Conservation (phyloP, 2,329 filamentous ascomycete genomes). For the Achaetomium macrosporum region DNA sequence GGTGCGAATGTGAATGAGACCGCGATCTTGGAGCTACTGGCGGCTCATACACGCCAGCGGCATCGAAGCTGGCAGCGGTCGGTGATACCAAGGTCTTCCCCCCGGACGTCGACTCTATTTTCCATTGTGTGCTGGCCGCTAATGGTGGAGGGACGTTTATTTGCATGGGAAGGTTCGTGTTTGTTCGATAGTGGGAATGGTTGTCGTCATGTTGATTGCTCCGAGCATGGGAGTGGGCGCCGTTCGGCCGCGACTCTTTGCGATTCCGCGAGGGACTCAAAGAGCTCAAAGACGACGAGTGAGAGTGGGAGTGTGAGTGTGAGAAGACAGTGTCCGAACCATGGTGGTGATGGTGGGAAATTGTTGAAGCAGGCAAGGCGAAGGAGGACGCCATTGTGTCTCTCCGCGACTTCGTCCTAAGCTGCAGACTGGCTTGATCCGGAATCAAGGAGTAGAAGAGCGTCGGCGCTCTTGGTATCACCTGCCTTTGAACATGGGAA, state of each 20-base stretch:
- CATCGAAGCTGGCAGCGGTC: constrained; percentile 26
- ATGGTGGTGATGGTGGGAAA: constrained; percentile 43
- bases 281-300: constrained; percentile 27
- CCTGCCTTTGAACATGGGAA: constrained; percentile 1
- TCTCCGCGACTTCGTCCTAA: neutral
- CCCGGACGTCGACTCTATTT: constrained; percentile 35
- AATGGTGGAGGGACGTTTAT: constrained; percentile 32
- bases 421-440: neutral
- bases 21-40: constrained; percentile 20
- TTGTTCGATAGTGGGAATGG: constrained; percentile 30
- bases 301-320: constrained; percentile 33
- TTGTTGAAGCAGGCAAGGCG: constrained; percentile 45
- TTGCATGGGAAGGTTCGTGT: constrained; percentile 30
- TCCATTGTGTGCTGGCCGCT: constrained; percentile 36
- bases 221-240: constrained; percentile 27
- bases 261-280: constrained; percentile 18
- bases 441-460: neutral
- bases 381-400: constrained; percentile 47
- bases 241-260: constrained; percentile 13
- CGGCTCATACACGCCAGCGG: constrained; percentile 26
- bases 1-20: constrained; percentile 8
- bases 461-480: constrained; percentile 7
- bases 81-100: constrained; percentile 36
- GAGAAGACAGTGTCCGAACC: constrained; percentile 18
- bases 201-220: constrained; percentile 27